Conservation (phyloP, 352 stramenopile genomes). For the Phytophthora pluvialis region DNA sequence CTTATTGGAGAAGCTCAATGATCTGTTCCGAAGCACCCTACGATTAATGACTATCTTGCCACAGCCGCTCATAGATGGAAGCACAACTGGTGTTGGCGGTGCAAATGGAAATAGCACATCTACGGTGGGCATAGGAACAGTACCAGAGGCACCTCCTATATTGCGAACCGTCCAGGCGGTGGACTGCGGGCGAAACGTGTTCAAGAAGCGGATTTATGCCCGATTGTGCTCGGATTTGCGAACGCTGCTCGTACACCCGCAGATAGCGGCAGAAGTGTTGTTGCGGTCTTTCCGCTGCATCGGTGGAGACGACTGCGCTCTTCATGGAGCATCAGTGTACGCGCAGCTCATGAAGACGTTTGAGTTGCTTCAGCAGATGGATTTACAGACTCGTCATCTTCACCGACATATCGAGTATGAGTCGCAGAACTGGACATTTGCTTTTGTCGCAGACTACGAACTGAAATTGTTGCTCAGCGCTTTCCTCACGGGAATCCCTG, state of each 20-base stretch:
- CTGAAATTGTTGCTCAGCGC: conserved; percentile 76
- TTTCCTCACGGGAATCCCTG: conserved; percentile 65
- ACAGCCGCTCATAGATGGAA: conserved; percentile 29
- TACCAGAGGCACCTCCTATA: conserved; percentile 31
- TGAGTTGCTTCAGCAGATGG: conserved; percentile 79
- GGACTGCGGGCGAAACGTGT: conserved; percentile 69
- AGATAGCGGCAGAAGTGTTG: conserved; percentile 62
- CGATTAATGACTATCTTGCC: conserved; percentile 61
- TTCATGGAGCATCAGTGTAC: conserved; percentile 57
- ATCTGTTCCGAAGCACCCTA: conserved; percentile 63
- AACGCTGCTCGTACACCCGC: conserved; percentile 74
- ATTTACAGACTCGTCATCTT: conserved; percentile 74
- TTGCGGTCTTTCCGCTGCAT: conserved; percentile 61
- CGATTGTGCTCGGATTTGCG: conserved; percentile 83
- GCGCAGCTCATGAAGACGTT: conserved; percentile 65
- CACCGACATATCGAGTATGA: conserved; percentile 84
- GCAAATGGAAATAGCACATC: conserved; percentile 32
- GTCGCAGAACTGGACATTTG: conserved; percentile 84
- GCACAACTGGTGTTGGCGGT: not conserved
- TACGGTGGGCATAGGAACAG: conserved; percentile 24
- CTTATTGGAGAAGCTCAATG: conserved; percentile 69
- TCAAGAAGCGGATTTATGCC: conserved; percentile 83
- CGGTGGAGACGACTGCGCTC: conserved; percentile 28
- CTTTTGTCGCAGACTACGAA: conserved; percentile 86
- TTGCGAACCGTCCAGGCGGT: conserved; percentile 59